Conservation (phyloP, 2,329 filamentous ascomycete genomes). For the Nemania sp. region DNA sequence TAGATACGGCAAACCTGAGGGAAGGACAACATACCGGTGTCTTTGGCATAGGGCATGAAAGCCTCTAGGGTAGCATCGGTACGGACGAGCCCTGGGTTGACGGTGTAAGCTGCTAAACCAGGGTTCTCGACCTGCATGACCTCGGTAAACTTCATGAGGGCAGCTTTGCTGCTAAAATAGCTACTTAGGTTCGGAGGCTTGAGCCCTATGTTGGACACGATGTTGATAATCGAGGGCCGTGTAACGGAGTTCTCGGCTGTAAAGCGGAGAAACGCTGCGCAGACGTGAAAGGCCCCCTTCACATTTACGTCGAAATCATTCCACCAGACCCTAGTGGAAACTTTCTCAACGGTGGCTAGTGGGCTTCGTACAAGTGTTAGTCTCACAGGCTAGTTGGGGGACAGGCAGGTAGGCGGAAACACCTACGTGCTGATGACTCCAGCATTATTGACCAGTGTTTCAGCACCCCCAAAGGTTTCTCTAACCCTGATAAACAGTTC, state of each 20-base stretch:
- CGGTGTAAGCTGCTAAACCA: conserved; percentile 11
- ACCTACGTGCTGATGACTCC: conserved; percentile 19
- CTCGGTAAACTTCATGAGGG: conserved; percentile 23
- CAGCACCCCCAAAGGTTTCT: conserved; percentile 9
- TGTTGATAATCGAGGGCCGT: conserved; percentile 10
- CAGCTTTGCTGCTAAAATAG: conserved; percentile 23
- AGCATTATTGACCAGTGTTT: conserved; percentile 19
- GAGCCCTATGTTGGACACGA: conserved; percentile 21
- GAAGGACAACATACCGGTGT: conserved; percentile 13
- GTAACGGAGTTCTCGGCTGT: not conserved
- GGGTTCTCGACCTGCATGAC: conserved; percentile 24
- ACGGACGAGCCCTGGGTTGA: conserved; percentile 16
- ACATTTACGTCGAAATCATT: conserved; percentile 24
- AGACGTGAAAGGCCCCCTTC: conserved; percentile 20
- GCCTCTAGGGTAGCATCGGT: conserved; percentile 17
- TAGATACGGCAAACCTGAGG: not conserved
- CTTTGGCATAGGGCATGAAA: conserved; percentile 14
- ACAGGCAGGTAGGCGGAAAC: not conserved
- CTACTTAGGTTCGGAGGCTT: conserved; percentile 6
- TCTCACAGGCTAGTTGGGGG: not conserved
- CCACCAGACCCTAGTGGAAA: conserved; percentile 22
- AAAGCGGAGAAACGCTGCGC: conserved; percentile 21
- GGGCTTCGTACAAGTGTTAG: conserved; percentile 2
- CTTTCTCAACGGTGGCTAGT: not conserved
- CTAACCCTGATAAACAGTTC: conserved; percentile 7